Base-by-base conservation (phyloP, 495 filamentous ascomycete genomes). In the Trichoderma asperelloides region DNA sequence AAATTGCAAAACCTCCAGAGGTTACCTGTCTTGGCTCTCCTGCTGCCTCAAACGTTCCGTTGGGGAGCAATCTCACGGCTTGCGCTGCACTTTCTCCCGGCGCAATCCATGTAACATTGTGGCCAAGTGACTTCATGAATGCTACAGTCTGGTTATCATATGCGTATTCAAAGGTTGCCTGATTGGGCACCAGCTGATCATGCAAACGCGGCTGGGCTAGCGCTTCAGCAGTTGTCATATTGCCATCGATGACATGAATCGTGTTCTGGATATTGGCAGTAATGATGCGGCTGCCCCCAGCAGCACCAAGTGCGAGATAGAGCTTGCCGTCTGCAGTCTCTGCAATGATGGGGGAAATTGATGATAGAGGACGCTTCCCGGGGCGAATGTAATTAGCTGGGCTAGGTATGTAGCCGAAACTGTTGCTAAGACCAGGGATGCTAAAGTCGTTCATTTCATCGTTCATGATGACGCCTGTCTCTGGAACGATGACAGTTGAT, bases 401-500 rank as follows among this genome's bases (percentile, higher is more conserved):
- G 0, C 84, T 87, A 30, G 90, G 91, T 40, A 87, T 76, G 76
- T 88, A 94, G 49, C 90, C 91, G 70, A 94, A 96, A 21, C 84
- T 83, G 78, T 94, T 93, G 37, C 81, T 82, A 9, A 77, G 75
- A 30, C 84, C 85, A 2, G 91, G 91, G 70, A 91, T 89, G 13
- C 85, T 88, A 78, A 92, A 91, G 82, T 88, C 89, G 72, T 93
- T 88, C 91, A 94, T 94, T 74, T 93, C 89, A 73, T 94, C 87
- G 75, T 96, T 96, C 94, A 90, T 69, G 43, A 94, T 90, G 23
- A 96, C 83, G 8, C 81, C 81, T 0, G 90, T 93, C 70, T 93
- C 88, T 0, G 91, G 91, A 0, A 93, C 86, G 69, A 93, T 84
- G 13, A 96, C 66, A 28, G 82, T 79, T 49, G 83, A 88, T 9